A percentile compares a stretch with the other conserved stretches of the same genome.
These are phyloP conservation scores for Chrysanthemum makinoi DNA, from an alignment of 129 eudicot genomes.

Conservation along the genomic window DNA sequence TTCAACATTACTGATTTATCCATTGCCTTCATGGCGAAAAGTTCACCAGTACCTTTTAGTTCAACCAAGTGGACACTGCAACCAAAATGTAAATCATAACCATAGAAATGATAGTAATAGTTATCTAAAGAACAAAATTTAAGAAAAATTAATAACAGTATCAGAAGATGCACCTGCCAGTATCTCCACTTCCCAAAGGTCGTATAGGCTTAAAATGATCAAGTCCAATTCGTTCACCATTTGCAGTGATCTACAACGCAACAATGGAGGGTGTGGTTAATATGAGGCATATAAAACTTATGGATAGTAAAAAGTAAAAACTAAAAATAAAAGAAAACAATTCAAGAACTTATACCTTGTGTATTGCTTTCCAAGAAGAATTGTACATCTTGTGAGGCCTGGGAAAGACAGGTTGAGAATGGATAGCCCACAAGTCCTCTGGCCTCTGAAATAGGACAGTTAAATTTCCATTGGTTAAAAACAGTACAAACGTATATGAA, in stretches of 20 bases:
- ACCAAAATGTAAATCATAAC: conserved; percentile 9
- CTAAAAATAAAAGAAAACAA: not conserved
- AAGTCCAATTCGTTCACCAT: conserved; percentile 74
- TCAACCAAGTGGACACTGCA: conserved; percentile 99
- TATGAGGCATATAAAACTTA: not conserved
- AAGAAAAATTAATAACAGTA: not conserved
- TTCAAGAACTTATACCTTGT: conserved; percentile 44
- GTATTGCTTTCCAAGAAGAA: conserved; percentile 79
- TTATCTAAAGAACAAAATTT: conserved; percentile 3
- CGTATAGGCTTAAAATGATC: conserved; percentile 83
- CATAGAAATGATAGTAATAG: not conserved
- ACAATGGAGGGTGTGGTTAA: conserved; percentile 7
- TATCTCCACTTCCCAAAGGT: conserved; percentile 98
- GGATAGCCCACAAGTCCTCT: conserved; percentile 98
- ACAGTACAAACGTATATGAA: too few species aligned
- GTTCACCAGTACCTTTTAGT: conserved; percentile 75
- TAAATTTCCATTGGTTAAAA: not conserved
- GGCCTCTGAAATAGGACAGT: conserved; percentile 63
- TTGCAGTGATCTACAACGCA: conserved; percentile 55
- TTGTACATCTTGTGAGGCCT: conserved; percentile 82
- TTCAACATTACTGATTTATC: conserved; percentile 85
- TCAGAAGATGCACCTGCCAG: conserved; percentile 68
- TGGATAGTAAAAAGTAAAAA: not conserved
- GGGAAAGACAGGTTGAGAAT: conserved; percentile 78
- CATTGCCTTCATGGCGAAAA: conserved; percentile 99